phyloP scores from a whole-genome alignment of 1,284 basidiomycete genomes.

The Fomitopsis palustris region DNA sequence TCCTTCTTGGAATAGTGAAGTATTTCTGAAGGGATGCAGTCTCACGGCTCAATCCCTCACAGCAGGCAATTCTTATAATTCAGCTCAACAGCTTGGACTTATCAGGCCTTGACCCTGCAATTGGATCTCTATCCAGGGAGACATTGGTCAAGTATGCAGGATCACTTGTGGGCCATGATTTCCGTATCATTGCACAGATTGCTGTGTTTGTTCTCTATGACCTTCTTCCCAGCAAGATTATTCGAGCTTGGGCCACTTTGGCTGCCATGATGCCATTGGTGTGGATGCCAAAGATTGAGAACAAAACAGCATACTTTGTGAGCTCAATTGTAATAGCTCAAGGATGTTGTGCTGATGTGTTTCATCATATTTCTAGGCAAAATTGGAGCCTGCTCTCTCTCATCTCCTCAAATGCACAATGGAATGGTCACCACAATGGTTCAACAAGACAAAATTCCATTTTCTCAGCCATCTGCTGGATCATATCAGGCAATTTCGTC shows the following conservation, averaged over 20 bases:
- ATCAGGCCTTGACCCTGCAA: slow-evolving; percentile 20
- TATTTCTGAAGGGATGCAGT: slow-evolving; percentile 36
- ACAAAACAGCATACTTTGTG: not conserved
- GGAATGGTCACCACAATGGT: slow-evolving; percentile 21
- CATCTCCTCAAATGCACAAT: slow-evolving; percentile 9
- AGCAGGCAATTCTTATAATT: slow-evolving; percentile 16
- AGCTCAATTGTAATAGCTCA: too few relatives aligned
- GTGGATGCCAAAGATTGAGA: slow-evolving; percentile 27
- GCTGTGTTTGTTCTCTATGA: slow-evolving; percentile 28
- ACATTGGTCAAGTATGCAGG: slow-evolving; percentile 29
- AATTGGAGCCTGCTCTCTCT: not conserved
- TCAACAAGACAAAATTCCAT: slow-evolving; percentile 31
- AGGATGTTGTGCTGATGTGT: too few relatives aligned
- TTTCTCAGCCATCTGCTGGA: slow-evolving; percentile 21
- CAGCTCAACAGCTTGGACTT: slow-evolving; percentile 22
- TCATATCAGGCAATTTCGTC: slow-evolving; percentile 25
- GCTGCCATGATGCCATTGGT: slow-evolving; percentile 19
- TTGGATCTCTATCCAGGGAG: slow-evolving; percentile 8
- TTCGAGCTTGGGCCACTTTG: slow-evolving; percentile 23
- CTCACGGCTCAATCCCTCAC: slow-evolving; percentile 10
- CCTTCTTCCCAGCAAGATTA: slow-evolving; percentile 14
- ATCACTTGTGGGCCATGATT: slow-evolving; percentile 30
- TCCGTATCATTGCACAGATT: slow-evolving; percentile 24
- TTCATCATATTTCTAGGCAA: not conserved
- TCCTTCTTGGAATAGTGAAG: slow-evolving; percentile 34